Percentiles rank a stretch among this genome's conserved stretches.
Evolutionary conservation across 2,329 filamentous ascomycete species (phyloP).

Genomic region (Diatrype stigma): DNA sequence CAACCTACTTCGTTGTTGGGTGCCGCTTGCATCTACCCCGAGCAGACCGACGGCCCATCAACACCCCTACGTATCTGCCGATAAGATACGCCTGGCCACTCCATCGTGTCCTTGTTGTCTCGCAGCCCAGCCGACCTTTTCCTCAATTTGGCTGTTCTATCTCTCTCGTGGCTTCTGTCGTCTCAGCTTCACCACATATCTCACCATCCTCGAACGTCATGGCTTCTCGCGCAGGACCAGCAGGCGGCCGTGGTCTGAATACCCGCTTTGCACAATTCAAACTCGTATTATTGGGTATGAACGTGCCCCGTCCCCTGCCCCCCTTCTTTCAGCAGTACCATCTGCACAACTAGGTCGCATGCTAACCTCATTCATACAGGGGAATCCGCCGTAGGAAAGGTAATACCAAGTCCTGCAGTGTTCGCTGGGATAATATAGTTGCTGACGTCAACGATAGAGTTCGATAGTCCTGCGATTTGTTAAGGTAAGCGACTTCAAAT

Average conservation of each 20-base stretch:
- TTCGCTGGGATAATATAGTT: too few relatives aligned
- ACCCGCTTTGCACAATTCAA: conserved; percentile 98
- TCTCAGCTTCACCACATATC: background rate
- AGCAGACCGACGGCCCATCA: too few relatives aligned
- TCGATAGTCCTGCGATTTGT: conserved; percentile 97
- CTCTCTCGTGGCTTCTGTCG: background rate
- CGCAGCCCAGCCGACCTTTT: too few relatives aligned
- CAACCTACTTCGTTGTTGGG: background rate
- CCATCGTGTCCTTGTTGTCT: conserved; percentile 8
- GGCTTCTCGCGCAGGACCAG: conserved; percentile 73
- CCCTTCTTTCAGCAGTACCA: too few relatives aligned
- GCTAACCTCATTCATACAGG: conserved; percentile 66
- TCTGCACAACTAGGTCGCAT: too few relatives aligned
- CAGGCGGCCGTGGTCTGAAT: conserved; percentile 61
- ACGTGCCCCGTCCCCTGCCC: conserved; percentile 30
- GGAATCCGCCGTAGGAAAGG: conserved; percentile 98
- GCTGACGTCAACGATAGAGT: conserved; percentile 73
- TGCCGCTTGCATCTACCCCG: too few relatives aligned
- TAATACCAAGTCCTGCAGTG: too few relatives aligned
- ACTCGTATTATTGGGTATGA: conserved; percentile 90
- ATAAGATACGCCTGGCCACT: conserved; percentile 10
- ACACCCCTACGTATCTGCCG: conserved; percentile 4
- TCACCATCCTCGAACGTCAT: conserved; percentile 48
- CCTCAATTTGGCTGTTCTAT: background rate
- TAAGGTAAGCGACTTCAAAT: conserved; percentile 59